A percentile compares a stretch with the other conserved stretches of the same genome.
These are phyloP conservation scores for Sclerotinia trifoliorum DNA, from an alignment of 2,329 filamentous ascomycete species.

Conservation along the genomic window DNA sequence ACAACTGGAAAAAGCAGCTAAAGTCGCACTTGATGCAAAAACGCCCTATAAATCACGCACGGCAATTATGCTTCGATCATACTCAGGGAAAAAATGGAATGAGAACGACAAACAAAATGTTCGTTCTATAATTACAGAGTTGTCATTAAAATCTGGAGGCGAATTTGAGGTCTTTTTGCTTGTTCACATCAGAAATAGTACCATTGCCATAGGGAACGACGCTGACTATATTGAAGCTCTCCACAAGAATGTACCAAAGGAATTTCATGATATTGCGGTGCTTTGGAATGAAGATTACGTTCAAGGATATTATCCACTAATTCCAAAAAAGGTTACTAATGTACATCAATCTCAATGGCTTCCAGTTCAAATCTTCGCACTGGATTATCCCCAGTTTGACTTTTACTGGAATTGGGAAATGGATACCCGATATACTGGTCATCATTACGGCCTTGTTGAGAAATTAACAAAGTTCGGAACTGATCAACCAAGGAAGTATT, in stretches of 20 bases:
- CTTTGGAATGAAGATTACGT: constrained; percentile 76
- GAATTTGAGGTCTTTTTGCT: constrained; percentile 80
- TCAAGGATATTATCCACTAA: constrained; percentile 70
- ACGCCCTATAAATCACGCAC: constrained; percentile 50
- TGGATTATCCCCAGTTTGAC: constrained; percentile 76
- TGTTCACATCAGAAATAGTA: constrained; percentile 70
- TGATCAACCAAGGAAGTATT: constrained; percentile 66
- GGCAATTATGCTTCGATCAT: constrained; percentile 73
- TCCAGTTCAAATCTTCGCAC: constrained; percentile 71
- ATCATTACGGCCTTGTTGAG: constrained; percentile 77
- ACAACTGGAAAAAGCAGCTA: not conserved
- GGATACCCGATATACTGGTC: constrained; percentile 74
- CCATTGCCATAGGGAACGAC: constrained; percentile 57
- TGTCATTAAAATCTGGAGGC: constrained; percentile 72
- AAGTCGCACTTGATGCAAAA: not conserved
- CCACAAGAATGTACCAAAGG: constrained; percentile 61
- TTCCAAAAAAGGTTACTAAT: constrained; percentile 52
- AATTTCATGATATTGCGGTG: constrained; percentile 69
- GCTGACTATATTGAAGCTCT: constrained; percentile 60
- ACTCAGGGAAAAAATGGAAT: constrained; percentile 71
- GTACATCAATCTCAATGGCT: constrained; percentile 44
- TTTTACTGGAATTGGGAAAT: constrained; percentile 66
- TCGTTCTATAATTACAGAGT: constrained; percentile 74
- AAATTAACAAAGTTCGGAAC: constrained; percentile 62
- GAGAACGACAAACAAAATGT: constrained; percentile 77